Conservation (phyloP, 2,329 filamentous ascomycete genomes). For the Alternaria sp. region DNA sequence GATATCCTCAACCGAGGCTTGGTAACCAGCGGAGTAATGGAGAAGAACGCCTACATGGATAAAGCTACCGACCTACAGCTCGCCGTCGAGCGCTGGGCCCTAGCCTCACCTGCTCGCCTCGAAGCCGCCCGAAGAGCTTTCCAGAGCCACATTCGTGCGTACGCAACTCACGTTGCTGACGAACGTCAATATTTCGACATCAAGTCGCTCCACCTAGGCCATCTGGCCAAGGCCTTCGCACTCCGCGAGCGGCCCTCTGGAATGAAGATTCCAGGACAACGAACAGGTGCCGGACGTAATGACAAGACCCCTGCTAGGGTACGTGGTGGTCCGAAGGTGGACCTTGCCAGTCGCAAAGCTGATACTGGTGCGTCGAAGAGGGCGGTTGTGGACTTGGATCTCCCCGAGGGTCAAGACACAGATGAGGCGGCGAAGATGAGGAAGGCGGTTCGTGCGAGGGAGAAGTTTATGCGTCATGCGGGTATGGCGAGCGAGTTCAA, state of each 20-base stretch:
- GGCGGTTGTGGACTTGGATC: conserved; percentile 37
- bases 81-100: conserved; percentile 70
- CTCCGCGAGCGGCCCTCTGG: conserved; percentile 86
- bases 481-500: conserved; percentile 72
- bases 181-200: conserved; percentile 92
- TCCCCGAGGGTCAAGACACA: conserved; percentile 56
- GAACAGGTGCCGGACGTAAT: conserved; percentile 54
- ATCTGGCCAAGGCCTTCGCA: conserved; percentile 92
- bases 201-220: conserved; percentile 86
- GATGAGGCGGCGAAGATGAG: conserved; percentile 69
- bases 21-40: conserved; percentile 42
- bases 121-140: conserved; percentile 86
- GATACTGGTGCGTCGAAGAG: conserved; percentile 30
- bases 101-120: conserved; percentile 72
- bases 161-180: conserved; percentile 88
- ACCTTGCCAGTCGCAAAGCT: conserved; percentile 49
- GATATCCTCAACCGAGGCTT: conserved; percentile 74
- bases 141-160: conserved; percentile 91
- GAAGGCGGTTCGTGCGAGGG: conserved; percentile 60
- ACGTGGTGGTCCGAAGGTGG: conserved; percentile 47
- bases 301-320: conserved; percentile 51
- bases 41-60: conserved; percentile 67
- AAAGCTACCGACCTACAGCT: conserved; percentile 73
- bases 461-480: conserved; percentile 60
- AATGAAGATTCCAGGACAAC: conserved; percentile 66